Conservation (phyloP, 139 green algal species). For the Diplosphaera chodatii region DNA sequence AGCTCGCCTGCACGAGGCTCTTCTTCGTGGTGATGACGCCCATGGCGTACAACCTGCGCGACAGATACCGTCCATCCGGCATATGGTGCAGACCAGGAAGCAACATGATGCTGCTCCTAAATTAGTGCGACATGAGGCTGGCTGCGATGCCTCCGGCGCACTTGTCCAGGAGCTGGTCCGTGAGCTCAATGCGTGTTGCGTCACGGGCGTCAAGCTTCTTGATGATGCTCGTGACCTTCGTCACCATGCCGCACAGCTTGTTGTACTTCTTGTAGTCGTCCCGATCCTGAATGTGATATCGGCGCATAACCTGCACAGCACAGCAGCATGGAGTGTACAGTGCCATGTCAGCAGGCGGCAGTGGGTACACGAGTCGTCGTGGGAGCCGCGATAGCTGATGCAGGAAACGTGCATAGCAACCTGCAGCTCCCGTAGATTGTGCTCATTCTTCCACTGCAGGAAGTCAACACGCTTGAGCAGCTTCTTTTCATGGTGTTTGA, state of each 20-base stretch:
- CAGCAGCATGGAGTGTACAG: no score
- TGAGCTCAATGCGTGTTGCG: constrained; percentile 82
- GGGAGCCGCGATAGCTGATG: no score
- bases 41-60: constrained; percentile 80
- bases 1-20: constrained; percentile 70
- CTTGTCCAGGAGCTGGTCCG: constrained; percentile 94
- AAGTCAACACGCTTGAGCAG: constrained; percentile 99
- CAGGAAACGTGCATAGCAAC: no score
- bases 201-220: constrained; percentile 82
- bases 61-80: not conserved
- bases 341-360: no score
- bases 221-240: constrained; percentile 66
- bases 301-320: constrained; percentile 80
- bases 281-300: constrained; percentile 93
- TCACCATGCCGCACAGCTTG: constrained; percentile 82
- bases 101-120: no score
- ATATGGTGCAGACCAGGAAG: no score
- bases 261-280: constrained; percentile 99
- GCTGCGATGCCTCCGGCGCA: constrained; percentile 25
- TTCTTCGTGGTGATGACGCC: constrained; percentile 89
- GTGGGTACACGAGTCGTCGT: no score
- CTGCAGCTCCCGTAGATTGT: constrained; percentile 87
- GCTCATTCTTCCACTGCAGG: constrained; percentile 90
- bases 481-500: constrained; percentile 96
- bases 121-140: no score